Evolutionary conservation across 306 rosid species (phyloP).

Genomic region (Argentina anserina): DNA sequence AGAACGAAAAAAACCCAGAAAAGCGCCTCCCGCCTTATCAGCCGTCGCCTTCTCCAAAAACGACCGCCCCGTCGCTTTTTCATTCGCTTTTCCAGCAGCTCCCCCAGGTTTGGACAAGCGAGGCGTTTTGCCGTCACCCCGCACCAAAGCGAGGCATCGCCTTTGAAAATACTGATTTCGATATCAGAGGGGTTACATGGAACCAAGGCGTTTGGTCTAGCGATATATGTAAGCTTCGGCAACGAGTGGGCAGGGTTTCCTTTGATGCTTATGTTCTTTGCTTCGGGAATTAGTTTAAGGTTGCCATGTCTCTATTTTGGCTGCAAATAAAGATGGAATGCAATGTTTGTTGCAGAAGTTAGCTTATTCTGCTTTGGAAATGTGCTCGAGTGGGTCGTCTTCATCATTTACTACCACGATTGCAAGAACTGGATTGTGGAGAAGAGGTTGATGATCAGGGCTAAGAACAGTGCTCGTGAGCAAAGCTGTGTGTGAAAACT

Average conservation of each 20-base stretch:
- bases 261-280: conserved; percentile 52
- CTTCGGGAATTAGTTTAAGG: conserved; percentile 43
- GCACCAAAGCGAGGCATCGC: too few species aligned
- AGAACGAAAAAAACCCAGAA: too few species aligned
- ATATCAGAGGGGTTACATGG: conserved; percentile 45
- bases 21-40: too few species aligned
- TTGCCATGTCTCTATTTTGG: conserved; percentile 34
- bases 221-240: conserved; percentile 43
- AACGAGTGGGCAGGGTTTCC: conserved; percentile 35
- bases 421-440: conserved; percentile 40
- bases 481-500: conserved; percentile 5
- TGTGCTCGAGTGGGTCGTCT: conserved; percentile 55
- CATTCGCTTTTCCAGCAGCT: too few species aligned
- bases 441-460: conserved; percentile 42
- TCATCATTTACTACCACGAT: conserved; percentile 48
- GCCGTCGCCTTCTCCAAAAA: too few species aligned
- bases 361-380: conserved; percentile 38
- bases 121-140: too few species aligned
- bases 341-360: conserved; percentile 26
- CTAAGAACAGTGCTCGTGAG: conserved; percentile 10
- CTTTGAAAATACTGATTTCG: conserved; percentile 51
- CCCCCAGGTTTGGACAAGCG: too few species aligned
- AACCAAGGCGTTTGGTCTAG: conserved; percentile 35
- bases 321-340: conserved; percentile 33
- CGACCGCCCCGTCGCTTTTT: too few species aligned